Evolutionary conservation across 2,329 filamentous ascomycete genomes (phyloP).

Genomic region (Curvularia lunata): DNA sequence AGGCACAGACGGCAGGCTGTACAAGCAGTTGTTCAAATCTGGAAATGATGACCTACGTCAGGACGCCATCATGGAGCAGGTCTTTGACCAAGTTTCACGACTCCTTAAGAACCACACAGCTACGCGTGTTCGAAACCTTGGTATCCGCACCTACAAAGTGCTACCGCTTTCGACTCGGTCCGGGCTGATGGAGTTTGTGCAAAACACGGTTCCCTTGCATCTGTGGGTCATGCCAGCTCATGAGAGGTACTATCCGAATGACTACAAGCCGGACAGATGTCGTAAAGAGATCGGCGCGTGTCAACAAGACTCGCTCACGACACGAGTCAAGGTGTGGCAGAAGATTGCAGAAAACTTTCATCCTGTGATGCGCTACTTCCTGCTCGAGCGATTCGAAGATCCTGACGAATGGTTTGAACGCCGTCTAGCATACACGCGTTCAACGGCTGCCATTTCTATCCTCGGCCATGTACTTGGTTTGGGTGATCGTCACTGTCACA

Average conservation of each 20-base stretch:
- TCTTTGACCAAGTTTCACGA: conserved; percentile 93
- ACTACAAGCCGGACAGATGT: conserved; percentile 77
- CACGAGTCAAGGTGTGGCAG: conserved; percentile 75
- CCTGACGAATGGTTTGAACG: conserved; percentile 96
- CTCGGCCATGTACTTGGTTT: conserved; percentile 91
- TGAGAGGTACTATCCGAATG: conserved; percentile 81
- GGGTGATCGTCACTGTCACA: conserved; percentile 94
- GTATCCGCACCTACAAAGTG: conserved; percentile 96
- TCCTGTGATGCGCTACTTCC: conserved; percentile 95
- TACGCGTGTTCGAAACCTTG: conserved; percentile 85
- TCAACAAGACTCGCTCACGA: conserved; percentile 71
- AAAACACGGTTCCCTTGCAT: conserved; percentile 88
- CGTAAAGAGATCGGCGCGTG: conserved; percentile 79
- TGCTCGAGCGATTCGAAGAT: conserved; percentile 91
- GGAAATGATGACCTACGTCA: conserved; percentile 95
- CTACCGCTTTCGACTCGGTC: conserved; percentile 83
- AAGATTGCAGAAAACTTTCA: conserved; percentile 82
- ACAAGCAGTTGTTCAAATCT: conserved; percentile 92
- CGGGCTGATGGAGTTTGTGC: conserved; percentile 96
- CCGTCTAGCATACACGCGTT: conserved; percentile 88
- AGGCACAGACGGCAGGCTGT: conserved; percentile 76
- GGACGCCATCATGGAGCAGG: conserved; percentile 99
- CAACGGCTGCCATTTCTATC: conserved; percentile 93
- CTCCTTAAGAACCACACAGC: conserved; percentile 84
- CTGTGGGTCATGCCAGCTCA: conserved; percentile 93